Conservation (phyloP, 345 rosid genomes). For the rapeseed (Brassica napus) region Da-Ae NC_063449.1:48198001-48198500, state of each 20-base stretch:
- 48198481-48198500: not conserved
- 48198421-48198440: constrained; percentile 31
- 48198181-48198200: constrained; percentile 77
- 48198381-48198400: constrained; percentile 44
- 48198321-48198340: constrained; percentile 41
- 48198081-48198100: not conserved
- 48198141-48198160: constrained; percentile 44
- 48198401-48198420: constrained; percentile 37
- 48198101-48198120: not conserved
- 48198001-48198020: constrained; percentile 49
- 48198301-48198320: not conserved
- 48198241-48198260: constrained; percentile 58
- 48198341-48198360: constrained; percentile 35
- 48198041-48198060: constrained; percentile 23
- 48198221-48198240: constrained; percentile 90
- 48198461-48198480: constrained; percentile 14
- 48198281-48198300: constrained; percentile 4
- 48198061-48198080: not conserved
- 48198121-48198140: not conserved
- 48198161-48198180: constrained; percentile 64
- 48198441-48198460: constrained; percentile 38
- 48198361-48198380: constrained; percentile 38
- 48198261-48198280: not conserved
- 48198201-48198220: constrained; percentile 81
- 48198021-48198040: constrained; percentile 52